Evolutionary conservation across 176 grass and related monocot species (phyloP).

Genomic region (Tillandsia fasciculata): DNA sequence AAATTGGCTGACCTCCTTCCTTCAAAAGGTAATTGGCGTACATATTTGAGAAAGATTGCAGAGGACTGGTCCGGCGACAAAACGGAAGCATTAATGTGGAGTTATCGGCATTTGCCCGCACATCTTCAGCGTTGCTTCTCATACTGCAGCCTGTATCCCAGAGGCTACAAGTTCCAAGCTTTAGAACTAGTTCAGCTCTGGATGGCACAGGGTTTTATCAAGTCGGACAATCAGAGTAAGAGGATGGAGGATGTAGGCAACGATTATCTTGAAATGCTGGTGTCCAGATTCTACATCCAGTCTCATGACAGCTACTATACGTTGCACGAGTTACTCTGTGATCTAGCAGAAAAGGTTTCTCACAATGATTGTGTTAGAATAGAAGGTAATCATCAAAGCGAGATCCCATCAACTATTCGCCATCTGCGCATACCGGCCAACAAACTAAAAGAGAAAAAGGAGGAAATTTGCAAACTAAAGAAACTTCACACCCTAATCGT

Average conservation of each 20-base stretch:
- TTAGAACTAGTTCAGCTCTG: slow-evolving; percentile 15
- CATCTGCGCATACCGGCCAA: slow-evolving; percentile 11
- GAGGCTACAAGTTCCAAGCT: background rate
- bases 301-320: background rate
- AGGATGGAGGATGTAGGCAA: slow-evolving; percentile 29
- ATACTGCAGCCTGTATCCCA: slow-evolving; percentile 21
- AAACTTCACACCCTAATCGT: slow-evolving; percentile 16
- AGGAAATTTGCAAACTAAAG: slow-evolving; percentile 6
- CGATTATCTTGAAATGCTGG: slow-evolving; percentile 15
- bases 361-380: slow-evolving; percentile 17
- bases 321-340: slow-evolving; percentile 28
- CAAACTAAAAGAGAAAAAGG: background rate
- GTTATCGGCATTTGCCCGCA: slow-evolving; percentile 22
- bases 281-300: background rate
- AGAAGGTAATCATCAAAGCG: slow-evolving; percentile 5
- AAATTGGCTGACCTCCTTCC: no score
- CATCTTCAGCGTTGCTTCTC: slow-evolving; percentile 17
- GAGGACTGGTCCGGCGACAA: no score
- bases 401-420: slow-evolving; percentile 12
- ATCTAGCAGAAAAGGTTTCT: no score
- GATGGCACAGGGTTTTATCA: slow-evolving; percentile 40
- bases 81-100: slow-evolving; percentile 13
- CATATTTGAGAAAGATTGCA: no score
- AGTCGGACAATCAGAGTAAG: background rate
- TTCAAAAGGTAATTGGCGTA: no score